These are phyloP conservation scores for Mycena venus DNA, from an alignment of 768 basidiomycete genomes.

Conservation along the genomic window DNA sequence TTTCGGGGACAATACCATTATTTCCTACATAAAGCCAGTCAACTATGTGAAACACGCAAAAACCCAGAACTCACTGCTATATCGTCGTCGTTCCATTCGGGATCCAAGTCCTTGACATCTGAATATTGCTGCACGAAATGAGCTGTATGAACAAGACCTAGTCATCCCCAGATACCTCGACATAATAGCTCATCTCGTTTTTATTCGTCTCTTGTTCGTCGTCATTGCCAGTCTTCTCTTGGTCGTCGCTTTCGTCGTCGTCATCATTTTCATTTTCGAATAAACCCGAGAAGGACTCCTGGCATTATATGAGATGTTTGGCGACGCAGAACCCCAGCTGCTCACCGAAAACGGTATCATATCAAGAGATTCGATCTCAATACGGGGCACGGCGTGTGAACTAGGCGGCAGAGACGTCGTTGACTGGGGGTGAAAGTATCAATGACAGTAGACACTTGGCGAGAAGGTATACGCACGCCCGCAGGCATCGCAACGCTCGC, in stretches of 20 bases:
- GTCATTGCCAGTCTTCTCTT: neutral
- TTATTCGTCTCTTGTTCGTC: neutral
- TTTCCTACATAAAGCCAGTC: slow-evolving; percentile 39
- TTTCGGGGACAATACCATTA: slow-evolving; percentile 50
- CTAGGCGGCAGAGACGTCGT: slow-evolving; percentile 11
- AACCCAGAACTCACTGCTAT: slow-evolving; percentile 41
- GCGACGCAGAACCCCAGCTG: neutral
- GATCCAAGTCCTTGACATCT: slow-evolving; percentile 41
- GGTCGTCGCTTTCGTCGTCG: slow-evolving; percentile 9
- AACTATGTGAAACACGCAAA: neutral
- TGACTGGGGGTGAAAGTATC: slow-evolving; percentile 15
- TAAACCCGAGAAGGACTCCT: slow-evolving; percentile 42
- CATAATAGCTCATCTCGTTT: slow-evolving; percentile 45
- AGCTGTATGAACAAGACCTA: neutral
- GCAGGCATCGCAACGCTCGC: slow-evolving; percentile 29
- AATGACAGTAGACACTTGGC: neutral
- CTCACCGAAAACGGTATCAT: slow-evolving; percentile 37
- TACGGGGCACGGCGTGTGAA: slow-evolving; percentile 13
- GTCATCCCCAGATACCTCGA: slow-evolving; percentile 38
- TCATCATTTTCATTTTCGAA: slow-evolving; percentile 22
- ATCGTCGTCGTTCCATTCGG: slow-evolving; percentile 49
- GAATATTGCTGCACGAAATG: slow-evolving; percentile 39
- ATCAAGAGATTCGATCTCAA: slow-evolving; percentile 31
- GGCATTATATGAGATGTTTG: neutral
- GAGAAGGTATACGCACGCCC: slow-evolving; percentile 11